Percentiles rank a stretch among this genome's conserved stretches.
These are phyloP conservation scores for Fennellomyces sp. DNA, from an alignment of 371 early-diverging fungal genomes.

Conservation along the genomic window DNA sequence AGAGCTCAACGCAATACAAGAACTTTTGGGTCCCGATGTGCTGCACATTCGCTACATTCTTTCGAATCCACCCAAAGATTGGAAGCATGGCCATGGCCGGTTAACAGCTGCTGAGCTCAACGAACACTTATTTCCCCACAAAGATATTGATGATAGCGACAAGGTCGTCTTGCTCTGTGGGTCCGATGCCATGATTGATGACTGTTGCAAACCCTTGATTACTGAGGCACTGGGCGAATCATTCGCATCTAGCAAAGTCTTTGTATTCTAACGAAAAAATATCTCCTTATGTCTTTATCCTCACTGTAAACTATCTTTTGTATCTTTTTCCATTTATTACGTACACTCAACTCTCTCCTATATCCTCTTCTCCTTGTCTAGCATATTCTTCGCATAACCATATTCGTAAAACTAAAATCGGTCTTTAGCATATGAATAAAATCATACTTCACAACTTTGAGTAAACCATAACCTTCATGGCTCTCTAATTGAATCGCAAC, in stretches of 20 bases:
- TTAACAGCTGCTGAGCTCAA: conserved; percentile 28
- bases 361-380: no score
- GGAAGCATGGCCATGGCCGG: conserved; percentile 38
- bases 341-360: no score
- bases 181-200: conserved; percentile 49
- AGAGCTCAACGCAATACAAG: conserved; percentile 31
- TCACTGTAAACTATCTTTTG: no score
- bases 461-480: no score
- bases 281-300: neutral
- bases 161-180: conserved; percentile 50
- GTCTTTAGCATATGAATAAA: no score
- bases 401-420: no score
- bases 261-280: conserved; percentile 22
- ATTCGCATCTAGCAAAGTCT: conserved; percentile 32
- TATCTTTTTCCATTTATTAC: no score
- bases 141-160: neutral
- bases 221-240: conserved; percentile 24
- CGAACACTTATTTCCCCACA: conserved; percentile 25
- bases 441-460: no score
- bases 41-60: conserved; percentile 35
- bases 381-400: no score
- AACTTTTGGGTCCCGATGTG: conserved; percentile 20
- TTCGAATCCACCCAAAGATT: conserved; percentile 21
- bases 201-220: conserved; percentile 40
- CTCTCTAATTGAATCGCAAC: no score